A percentile compares a stretch with the other conserved stretches of the same genome.
These are phyloP conservation scores for Polygonum maritimum DNA, from an alignment of 148 eudicot species.

Conservation along the genomic window DNA sequence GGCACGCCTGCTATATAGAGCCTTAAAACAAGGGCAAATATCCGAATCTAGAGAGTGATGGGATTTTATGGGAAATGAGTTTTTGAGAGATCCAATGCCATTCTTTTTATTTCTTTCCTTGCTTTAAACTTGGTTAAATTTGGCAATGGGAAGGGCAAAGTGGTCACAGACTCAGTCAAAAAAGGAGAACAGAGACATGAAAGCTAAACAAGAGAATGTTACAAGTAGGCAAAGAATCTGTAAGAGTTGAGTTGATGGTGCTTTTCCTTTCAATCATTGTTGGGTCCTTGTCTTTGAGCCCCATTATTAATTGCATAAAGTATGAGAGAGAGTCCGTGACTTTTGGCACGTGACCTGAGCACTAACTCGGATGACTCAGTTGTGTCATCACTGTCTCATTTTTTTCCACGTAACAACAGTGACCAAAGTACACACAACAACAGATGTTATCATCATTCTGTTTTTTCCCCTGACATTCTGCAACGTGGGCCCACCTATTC, in stretches of 20 bases:
- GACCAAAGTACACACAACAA: background rate
- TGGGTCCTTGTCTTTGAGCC: constrained; percentile 15
- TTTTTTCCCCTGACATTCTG: background rate
- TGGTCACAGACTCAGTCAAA: constrained; percentile 17
- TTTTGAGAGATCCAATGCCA: constrained; percentile 35
- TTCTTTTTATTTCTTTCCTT: background rate
- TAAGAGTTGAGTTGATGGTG: background rate
- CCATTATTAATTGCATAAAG: background rate
- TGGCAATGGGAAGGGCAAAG: constrained; percentile 9
- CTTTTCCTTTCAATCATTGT: constrained; percentile 18
- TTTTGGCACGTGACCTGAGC: background rate
- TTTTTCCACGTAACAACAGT: background rate
- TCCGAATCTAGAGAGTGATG: background rate
- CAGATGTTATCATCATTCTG: background rate
- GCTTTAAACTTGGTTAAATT: background rate
- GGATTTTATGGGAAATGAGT: constrained; percentile 10
- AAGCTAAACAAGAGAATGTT: constrained; percentile 18
- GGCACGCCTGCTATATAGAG: background rate
- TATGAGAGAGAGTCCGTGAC: background rate
- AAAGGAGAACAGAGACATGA: constrained; percentile 16
- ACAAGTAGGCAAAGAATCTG: background rate
- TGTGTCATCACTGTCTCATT: too few relatives aligned
- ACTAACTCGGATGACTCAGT: constrained; percentile 1
- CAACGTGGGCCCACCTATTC: too few relatives aligned
- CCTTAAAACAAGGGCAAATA: background rate